A percentile compares a stretch with the other conserved stretches of the same genome.
Conservation (phyloP, 768 basidiomycete species). For the Thelephora ganbajun region DNA sequence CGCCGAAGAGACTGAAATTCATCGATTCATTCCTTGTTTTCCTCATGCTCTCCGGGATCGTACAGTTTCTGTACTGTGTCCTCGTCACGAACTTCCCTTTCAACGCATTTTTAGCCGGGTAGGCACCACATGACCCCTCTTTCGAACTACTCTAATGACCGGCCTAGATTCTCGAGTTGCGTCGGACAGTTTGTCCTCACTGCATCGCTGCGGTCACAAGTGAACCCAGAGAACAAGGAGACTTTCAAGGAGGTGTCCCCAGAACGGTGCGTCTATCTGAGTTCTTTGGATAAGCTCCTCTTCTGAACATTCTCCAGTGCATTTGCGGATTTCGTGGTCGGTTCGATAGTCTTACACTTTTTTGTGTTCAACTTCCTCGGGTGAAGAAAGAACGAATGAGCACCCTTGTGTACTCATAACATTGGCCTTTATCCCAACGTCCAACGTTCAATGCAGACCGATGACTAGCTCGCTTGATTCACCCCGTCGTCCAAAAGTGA, state of each 20-base stretch:
- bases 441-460: no score
- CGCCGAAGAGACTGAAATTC: constrained; percentile 79
- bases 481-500: no score
- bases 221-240: constrained; percentile 69
- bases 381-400: constrained; percentile 19
- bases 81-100: constrained; percentile 90
- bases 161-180: constrained; percentile 69
- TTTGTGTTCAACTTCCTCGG: constrained; percentile 99
- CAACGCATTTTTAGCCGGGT: constrained; percentile 97
- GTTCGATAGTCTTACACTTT: constrained; percentile 93
- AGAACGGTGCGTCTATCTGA: constrained; percentile 50
- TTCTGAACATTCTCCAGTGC: constrained; percentile 41
- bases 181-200: constrained; percentile 96
- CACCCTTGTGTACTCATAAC: no score
- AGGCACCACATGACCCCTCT: constrained; percentile 16
- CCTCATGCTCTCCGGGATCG: constrained; percentile 79
- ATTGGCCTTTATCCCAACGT: no score
- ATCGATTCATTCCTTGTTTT: constrained; percentile 89
- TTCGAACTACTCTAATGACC: not conserved
- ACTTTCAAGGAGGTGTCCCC: constrained; percentile 89
- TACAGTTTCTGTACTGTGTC: constrained; percentile 87
- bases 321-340: constrained; percentile 91
- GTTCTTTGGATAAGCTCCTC: not conserved
- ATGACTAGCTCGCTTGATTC: no score
- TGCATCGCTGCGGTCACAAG: constrained; percentile 84